These are phyloP conservation scores for Rhytidiadelphus loreus DNA, from an alignment of 225 moss, liverwort and hornwort species.

Conservation along the genomic window DNA sequence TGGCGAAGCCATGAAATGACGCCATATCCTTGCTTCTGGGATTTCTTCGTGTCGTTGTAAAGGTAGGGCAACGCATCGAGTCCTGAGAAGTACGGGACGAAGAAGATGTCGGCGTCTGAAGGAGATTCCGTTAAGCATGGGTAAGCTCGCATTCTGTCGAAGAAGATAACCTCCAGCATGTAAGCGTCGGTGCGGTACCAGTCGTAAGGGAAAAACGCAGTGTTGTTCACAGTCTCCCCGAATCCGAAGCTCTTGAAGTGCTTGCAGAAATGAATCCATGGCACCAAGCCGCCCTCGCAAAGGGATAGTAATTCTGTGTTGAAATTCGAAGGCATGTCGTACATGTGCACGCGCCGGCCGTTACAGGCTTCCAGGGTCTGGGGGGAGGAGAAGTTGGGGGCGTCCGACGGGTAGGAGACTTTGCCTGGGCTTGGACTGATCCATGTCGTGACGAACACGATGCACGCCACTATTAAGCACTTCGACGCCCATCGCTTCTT, in stretches of 20 bases:
- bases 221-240: not conserved
- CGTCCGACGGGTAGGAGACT: not conserved
- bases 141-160: conserved; percentile 39
- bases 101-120: conserved; percentile 45
- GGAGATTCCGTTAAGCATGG: conserved; percentile 17
- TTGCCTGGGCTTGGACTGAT: not conserved
- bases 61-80: conserved; percentile 45
- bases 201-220: conserved; percentile 1
- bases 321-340: conserved; percentile 53
- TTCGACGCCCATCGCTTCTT: not conserved
- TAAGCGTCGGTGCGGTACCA: conserved; percentile 79
- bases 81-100: conserved; percentile 57
- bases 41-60: conserved; percentile 8
- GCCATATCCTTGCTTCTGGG: not conserved
- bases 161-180: conserved; percentile 77
- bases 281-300: conserved; percentile 40
- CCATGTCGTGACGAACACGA: not conserved
- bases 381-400: not conserved
- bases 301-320: conserved; percentile 32
- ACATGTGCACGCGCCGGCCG: conserved; percentile 55
- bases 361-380: conserved; percentile 22
- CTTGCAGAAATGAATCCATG: conserved; percentile 66
- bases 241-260: conserved; percentile 46
- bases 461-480: not conserved
- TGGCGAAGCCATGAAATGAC: conserved; percentile 25